Base-by-base conservation (phyloP, 495 filamentous ascomycete genomes). In the Podospora didyma region DNA sequence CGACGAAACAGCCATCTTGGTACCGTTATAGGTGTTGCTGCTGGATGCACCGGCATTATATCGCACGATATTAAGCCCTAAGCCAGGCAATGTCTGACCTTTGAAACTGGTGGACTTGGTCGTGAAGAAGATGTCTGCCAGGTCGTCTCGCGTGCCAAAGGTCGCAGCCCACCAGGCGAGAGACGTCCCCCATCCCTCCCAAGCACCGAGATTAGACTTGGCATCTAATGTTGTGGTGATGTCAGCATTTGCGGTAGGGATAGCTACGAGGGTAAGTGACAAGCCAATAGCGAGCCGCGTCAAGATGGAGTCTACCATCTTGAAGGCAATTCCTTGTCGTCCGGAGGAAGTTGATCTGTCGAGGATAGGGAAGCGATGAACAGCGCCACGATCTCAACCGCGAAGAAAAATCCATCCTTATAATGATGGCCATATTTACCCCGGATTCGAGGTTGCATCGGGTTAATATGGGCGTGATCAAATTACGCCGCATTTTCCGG, bases 181-280 rank as follows among this genome's bases (percentile, higher is more conserved):
- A 19, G 72, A 74, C 1, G 65, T 66, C 19, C 72, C 71, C 67
- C 72, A 74, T 45, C 72, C 71, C 44, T 74, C 72, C 71, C 72
- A 75, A 3, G 53, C 66, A 26, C 72, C 72, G 58, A 62, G 69
- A 54, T 71, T 69, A 6, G 68, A 65, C 14, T 51, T 61, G 11
- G 66, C 53, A 28, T 61, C 59, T 48, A 73, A 69, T n/a, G 56
- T 66, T 10, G 69, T 68, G 2, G 69, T 68, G 39, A 42, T 14
- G n/a, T 42, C 39, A 5, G 39, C 39, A 42, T 5, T 17, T 42
- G 3, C 39, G 9, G 39, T 16, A 5, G 3, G 39, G 12, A 42
- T 42, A 17, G 12, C n/a, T 42, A 14, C 12, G 0, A 42, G 12
- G 6, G 39, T 14, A 16, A 42, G n/a, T 5, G 14, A 42, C 12